Conservation (phyloP, 768 basidiomycete genomes). For the Agrocybe chaxingu region DNA sequence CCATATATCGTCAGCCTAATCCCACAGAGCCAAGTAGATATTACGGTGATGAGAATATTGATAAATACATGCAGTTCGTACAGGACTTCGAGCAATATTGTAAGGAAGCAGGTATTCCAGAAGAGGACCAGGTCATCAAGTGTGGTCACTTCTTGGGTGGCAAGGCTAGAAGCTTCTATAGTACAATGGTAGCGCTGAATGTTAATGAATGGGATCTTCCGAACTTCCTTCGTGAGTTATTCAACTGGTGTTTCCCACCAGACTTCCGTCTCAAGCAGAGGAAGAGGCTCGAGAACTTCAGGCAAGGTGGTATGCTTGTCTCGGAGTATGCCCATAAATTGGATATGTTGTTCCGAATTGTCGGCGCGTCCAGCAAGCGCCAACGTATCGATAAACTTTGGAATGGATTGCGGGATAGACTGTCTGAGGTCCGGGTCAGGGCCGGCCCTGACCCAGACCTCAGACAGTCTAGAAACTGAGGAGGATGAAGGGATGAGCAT, state of each 20-base stretch:
- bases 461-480: not conserved
- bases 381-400: constrained; percentile 32
- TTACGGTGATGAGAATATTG: not conserved
- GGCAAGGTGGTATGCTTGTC: constrained; percentile 23
- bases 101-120: not conserved
- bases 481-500: not conserved
- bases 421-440: too few relatives aligned
- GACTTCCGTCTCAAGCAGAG: constrained; percentile 25
- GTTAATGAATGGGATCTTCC: constrained; percentile 17
- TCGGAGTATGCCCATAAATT: constrained; percentile 27
- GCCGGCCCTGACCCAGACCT: too few relatives aligned
- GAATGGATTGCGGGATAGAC: constrained; percentile 26
- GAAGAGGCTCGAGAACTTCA: constrained; percentile 11
- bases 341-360: constrained; percentile 22
- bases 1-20: too few relatives aligned
- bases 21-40: not conserved
- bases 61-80: too few relatives aligned
- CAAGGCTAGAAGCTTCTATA: constrained; percentile 26
- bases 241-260: constrained; percentile 30
- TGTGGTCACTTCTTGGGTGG: constrained; percentile 24
- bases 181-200: constrained; percentile 13
- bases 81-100: not conserved
- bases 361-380: constrained; percentile 20
- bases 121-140: constrained; percentile 14
- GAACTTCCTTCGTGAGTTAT: constrained; percentile 26